A percentile compares a stretch with the other conserved stretches of the same genome.
Conservation (phyloP, 2,329 filamentous ascomycete genomes). For the Diaporthe sp. region DNA sequence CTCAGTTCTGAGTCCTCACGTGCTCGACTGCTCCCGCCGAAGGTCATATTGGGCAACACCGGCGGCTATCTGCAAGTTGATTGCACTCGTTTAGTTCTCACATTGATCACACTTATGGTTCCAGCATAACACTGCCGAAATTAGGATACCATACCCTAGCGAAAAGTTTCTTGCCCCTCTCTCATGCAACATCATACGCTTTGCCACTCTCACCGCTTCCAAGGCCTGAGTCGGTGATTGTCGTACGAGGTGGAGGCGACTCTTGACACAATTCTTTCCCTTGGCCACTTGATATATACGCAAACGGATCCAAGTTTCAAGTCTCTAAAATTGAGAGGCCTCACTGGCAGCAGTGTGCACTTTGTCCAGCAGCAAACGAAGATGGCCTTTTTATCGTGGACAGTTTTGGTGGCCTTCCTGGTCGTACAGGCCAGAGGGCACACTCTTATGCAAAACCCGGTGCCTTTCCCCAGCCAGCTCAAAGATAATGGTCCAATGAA, state of each 20-base stretch:
- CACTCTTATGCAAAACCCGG: slow-evolving; percentile 4
- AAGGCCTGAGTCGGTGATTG: background rate
- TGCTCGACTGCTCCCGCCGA: background rate
- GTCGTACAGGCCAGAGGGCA: background rate
- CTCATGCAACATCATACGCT: background rate
- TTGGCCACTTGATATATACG: background rate
- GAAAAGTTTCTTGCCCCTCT: background rate
- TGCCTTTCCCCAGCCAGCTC: slow-evolving; percentile 13
- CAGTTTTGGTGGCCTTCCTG: background rate
- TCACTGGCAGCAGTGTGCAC: no score
- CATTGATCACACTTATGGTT: background rate
- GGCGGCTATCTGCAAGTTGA: no score
- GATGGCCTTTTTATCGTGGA: background rate
- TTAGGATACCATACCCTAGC: background rate
- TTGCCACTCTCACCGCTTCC: background rate
- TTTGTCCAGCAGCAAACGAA: background rate
- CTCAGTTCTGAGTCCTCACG: background rate
- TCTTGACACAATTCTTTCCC: background rate
- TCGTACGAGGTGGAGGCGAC: background rate
- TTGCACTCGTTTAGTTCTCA: background rate
- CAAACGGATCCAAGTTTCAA: background rate
- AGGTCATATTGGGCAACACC: no score
- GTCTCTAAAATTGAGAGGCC: rapidly evolving
- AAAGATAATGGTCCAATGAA: slow-evolving; percentile 7
- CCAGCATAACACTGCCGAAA: background rate